A percentile compares a stretch with the other conserved stretches of the same genome.
Evolutionary conservation across 2,329 filamentous ascomycete genomes (phyloP).

Genomic region (Verticillium longisporum): DNA sequence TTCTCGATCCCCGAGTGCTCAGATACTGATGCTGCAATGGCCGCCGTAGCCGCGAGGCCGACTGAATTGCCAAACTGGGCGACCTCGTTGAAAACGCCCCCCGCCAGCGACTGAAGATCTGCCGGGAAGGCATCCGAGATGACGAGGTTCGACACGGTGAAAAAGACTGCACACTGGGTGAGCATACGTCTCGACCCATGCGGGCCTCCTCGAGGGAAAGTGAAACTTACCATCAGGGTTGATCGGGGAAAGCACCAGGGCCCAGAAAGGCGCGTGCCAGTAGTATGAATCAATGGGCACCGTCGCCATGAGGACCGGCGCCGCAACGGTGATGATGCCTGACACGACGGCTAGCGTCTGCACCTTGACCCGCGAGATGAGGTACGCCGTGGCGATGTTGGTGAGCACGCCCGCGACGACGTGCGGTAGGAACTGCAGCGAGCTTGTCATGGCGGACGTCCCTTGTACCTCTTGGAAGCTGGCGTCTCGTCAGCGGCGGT

Average conservation of each 20-base stretch:
- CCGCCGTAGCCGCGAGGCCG: conserved; percentile 42
- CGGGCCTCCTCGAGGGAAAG: conserved; percentile 5
- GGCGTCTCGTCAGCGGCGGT: conserved; percentile 14
- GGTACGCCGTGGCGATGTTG: conserved; percentile 34
- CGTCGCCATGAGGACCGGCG: conserved; percentile 49
- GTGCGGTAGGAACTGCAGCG: conserved; percentile 40
- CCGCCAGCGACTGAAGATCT: conserved; percentile 49
- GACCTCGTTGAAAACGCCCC: conserved; percentile 53
- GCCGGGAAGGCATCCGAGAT: conserved; percentile 47
- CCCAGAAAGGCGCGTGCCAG: conserved; percentile 39
- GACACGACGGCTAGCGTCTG: conserved; percentile 29
- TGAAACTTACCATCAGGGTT: conserved; percentile 23
- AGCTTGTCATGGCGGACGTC: conserved; percentile 35
- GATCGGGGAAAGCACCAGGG: conserved; percentile 35
- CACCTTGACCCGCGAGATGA: conserved; percentile 30
- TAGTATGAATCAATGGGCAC: conserved; percentile 39
- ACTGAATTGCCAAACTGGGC: conserved; percentile 50
- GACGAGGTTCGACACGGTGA: conserved; percentile 47
- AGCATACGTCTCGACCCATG: neutral
- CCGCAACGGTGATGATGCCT: conserved; percentile 33
- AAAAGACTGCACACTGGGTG: conserved; percentile 31
- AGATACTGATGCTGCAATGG: conserved; percentile 34
- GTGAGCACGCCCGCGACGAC: conserved; percentile 33
- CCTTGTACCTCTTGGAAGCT: conserved; percentile 40
- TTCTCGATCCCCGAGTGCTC: neutral